These are phyloP conservation scores for Penicillium sumatraense DNA, from an alignment of 2,329 filamentous ascomycete species.

Conservation along the genomic window DNA sequence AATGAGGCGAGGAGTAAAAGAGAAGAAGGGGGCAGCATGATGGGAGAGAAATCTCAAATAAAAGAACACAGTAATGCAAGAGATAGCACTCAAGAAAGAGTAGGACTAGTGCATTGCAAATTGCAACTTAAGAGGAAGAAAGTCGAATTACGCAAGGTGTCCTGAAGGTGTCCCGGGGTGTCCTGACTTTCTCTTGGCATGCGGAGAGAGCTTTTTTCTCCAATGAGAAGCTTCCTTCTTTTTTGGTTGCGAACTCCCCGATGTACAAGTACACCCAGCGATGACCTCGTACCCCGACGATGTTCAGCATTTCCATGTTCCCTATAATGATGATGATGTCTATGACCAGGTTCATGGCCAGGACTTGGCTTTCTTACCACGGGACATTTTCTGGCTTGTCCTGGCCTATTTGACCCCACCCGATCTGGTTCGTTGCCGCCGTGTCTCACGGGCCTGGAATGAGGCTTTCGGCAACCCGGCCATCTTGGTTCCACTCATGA, in stretches of 20 bases:
- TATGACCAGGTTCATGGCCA: conserved; percentile 2
- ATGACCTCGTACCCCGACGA: conserved; percentile 12
- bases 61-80: no score
- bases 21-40: conserved; percentile 45
- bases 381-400: conserved; percentile 63
- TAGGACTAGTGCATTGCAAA: conserved; percentile 25
- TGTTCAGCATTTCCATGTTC: no score
- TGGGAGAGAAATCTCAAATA: no score
- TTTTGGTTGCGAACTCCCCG: no score
- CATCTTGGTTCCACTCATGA: conserved; percentile 54
- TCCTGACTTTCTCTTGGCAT: conserved; percentile 48
- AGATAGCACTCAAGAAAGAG: no score
- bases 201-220: conserved; percentile 24
- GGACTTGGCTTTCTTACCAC: conserved; percentile 51
- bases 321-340: no score
- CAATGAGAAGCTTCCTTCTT: conserved; percentile 16
- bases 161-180: conserved; percentile 35
- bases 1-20: conserved; percentile 62
- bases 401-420: conserved; percentile 53
- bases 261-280: conserved; percentile 1
- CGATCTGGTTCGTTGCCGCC: conserved; percentile 58
- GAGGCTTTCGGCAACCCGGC: conserved; percentile 55
- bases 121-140: neutral
- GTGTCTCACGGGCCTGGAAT: conserved; percentile 56
- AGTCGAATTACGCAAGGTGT: neutral